These are phyloP conservation scores for Coffea canephora DNA, from an alignment of 257 asterid species.

Conservation along the genomic window DNA sequence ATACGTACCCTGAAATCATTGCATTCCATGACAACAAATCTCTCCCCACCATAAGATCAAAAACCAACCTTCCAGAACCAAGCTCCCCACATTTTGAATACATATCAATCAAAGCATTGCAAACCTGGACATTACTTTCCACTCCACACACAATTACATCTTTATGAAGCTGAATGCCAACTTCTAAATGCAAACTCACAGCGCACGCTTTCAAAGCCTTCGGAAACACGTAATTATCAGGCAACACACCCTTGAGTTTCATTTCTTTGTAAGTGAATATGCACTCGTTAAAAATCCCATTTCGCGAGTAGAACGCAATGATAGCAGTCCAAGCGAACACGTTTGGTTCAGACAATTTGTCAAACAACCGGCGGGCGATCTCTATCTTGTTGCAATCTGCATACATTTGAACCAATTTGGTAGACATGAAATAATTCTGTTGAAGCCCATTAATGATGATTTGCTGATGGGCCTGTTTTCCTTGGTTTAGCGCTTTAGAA, in stretches of 20 bases:
- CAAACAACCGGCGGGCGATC: constrained; percentile 33
- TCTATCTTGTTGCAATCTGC: constrained; percentile 25
- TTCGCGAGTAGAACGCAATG: constrained; percentile 32
- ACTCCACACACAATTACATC: constrained; percentile 32
- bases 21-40: constrained; percentile 39
- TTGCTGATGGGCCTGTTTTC: constrained; percentile 37
- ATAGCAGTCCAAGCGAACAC: constrained; percentile 39
- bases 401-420: constrained; percentile 33
- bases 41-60: constrained; percentile 30
- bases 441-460: constrained; percentile 23
- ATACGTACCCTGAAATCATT: constrained; percentile 37
- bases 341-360: constrained; percentile 36
- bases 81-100: constrained; percentile 36
- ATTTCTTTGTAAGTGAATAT: constrained; percentile 26
- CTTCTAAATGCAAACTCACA: constrained; percentile 6
- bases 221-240: constrained; percentile 40
- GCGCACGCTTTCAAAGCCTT: constrained; percentile 29
- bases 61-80: constrained; percentile 28
- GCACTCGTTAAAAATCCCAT: constrained; percentile 27
- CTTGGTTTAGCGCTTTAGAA: constrained; percentile 19
- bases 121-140: constrained; percentile 27
- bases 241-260: constrained; percentile 30
- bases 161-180: constrained; percentile 35
- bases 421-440: constrained; percentile 22
- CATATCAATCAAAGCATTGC: constrained; percentile 41